phyloP scores from a whole-genome alignment of 1,284 basidiomycete species.

The Pseudozyma hubeiensis region DNA sequence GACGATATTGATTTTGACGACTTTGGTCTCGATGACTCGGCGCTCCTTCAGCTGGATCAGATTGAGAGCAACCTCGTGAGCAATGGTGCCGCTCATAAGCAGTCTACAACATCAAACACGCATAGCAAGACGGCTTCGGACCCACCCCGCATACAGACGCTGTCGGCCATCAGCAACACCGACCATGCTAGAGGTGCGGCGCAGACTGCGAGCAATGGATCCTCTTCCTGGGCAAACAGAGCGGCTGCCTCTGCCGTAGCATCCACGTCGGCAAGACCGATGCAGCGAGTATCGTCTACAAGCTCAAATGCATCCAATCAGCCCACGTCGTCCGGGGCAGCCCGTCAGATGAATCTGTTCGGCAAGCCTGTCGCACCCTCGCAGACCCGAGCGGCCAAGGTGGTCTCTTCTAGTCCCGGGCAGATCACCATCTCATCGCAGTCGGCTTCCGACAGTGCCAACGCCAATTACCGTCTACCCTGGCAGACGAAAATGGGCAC shows the following conservation, averaged over 20 bases:
- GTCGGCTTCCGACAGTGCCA: conserved; percentile 4
- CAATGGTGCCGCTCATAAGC: not conserved
- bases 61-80: conserved; percentile 45
- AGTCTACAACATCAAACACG: not conserved
- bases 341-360: conserved; percentile 43
- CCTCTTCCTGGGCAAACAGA: conserved; percentile 5
- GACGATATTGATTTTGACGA: conserved; percentile 55
- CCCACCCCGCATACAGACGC: conserved; percentile 14
- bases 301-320: conserved; percentile 17
- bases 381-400: conserved; percentile 21
- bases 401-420: conserved; percentile 30
- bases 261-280: conserved; percentile 22
- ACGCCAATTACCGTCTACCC: conserved; percentile 4
- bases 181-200: not conserved
- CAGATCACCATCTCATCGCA: conserved; percentile 49
- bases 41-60: conserved; percentile 29
- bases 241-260: conserved; percentile 14
- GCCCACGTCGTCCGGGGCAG: conserved; percentile 23
- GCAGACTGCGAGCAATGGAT: conserved; percentile 2
- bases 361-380: conserved; percentile 25
- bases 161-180: conserved; percentile 9
- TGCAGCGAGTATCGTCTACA: conserved; percentile 23
- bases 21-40: conserved; percentile 40
- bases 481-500: conserved; percentile 35
- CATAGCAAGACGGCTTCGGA: conserved; percentile 1